phyloP scores from a whole-genome alignment of 306 rosid genomes.

The Vigna angularis region DNA sequence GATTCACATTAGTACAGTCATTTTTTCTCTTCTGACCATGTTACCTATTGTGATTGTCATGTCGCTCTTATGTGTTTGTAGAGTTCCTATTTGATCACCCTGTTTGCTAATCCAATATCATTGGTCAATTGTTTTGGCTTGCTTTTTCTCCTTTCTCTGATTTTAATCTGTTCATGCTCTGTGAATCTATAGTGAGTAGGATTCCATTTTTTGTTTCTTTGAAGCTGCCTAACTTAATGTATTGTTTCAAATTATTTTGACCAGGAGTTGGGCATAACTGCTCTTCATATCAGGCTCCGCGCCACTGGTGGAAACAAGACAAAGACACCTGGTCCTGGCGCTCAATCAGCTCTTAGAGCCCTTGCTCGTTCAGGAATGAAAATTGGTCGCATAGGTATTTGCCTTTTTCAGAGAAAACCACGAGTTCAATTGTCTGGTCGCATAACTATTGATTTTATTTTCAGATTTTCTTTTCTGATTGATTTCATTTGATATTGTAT shows the following conservation, averaged over 20 bases:
- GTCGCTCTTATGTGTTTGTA: background rate
- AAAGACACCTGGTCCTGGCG: slow-evolving; percentile 93
- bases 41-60: background rate
- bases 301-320: slow-evolving; percentile 95
- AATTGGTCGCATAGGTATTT: slow-evolving; percentile 88
- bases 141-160: background rate
- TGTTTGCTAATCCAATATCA: background rate
- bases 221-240: background rate
- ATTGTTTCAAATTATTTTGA: slow-evolving; percentile 1
- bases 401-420: background rate
- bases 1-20: background rate
- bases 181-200: background rate
- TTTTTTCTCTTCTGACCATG: background rate
- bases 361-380: slow-evolving; percentile 96
- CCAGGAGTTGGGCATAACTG: slow-evolving; percentile 87
- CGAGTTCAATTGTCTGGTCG: background rate
- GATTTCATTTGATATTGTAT: background rate
- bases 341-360: slow-evolving; percentile 92
- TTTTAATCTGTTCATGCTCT: background rate
- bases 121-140: background rate
- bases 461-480: background rate
- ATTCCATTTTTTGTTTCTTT: background rate
- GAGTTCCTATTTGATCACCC: background rate
- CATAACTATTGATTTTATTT: background rate
- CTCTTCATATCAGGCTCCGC: slow-evolving; percentile 84